phyloP scores from a whole-genome alignment of 495 filamentous ascomycete genomes.

The Evansstolkia leycettana region DNA sequence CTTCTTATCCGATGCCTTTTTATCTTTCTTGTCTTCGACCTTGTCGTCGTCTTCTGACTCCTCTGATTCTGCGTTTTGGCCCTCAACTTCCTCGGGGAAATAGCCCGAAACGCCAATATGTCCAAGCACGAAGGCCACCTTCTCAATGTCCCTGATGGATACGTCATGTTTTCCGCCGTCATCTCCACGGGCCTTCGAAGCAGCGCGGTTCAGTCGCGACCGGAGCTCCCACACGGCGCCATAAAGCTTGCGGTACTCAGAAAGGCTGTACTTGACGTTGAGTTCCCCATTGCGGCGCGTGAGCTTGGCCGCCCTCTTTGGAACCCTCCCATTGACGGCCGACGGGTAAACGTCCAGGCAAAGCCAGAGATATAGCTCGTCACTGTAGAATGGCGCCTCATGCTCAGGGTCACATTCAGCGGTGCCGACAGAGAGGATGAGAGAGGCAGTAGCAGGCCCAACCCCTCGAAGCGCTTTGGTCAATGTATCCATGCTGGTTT shows the following conservation, averaged over 20 bases:
- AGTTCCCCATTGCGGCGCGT: constrained; percentile 27
- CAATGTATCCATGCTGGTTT: constrained; percentile 33
- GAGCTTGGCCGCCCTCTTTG: constrained; percentile 17
- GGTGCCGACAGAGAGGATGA: constrained; percentile 53
- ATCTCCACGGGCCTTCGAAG: constrained; percentile 1
- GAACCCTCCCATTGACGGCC: constrained; percentile 13
- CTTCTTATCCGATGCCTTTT: neutral
- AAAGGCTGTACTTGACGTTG: constrained; percentile 50
- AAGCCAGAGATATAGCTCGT: constrained; percentile 62
- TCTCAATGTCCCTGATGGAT: constrained; percentile 49
- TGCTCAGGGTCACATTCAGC: constrained; percentile 8
- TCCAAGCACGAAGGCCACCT: constrained; percentile 49
- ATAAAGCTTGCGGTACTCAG: constrained; percentile 49
- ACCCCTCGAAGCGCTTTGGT: constrained; percentile 46
- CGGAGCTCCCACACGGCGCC: constrained; percentile 29
- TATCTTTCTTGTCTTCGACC: neutral
- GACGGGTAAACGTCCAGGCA: constrained; percentile 20
- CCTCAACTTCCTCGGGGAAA: neutral
- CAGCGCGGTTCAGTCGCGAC: constrained; percentile 24
- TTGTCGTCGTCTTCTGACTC: neutral
- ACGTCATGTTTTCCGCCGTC: constrained; percentile 14
- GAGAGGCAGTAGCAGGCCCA: constrained; percentile 61
- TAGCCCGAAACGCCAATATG: constrained; percentile 20
- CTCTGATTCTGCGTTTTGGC: neutral
- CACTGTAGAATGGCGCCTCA: constrained; percentile 60